Conservation (phyloP, 331 rosid species). For the Pyracantha coccinea region DNA sequence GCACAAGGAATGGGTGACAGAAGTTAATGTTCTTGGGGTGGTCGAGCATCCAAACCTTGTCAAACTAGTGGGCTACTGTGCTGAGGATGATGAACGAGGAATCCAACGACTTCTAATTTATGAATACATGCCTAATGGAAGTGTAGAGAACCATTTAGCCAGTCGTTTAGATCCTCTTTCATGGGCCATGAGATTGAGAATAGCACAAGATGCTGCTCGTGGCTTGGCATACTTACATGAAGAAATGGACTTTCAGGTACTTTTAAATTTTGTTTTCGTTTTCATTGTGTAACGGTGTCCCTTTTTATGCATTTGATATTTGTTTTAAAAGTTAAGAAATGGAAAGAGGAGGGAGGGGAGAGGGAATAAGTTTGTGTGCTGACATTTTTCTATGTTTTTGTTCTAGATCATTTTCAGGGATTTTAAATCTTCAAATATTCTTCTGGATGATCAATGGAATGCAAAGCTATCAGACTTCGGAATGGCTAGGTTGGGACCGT, state of each 20-base stretch:
- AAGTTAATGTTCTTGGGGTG: constrained; percentile 91
- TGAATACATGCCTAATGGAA: constrained; percentile 83
- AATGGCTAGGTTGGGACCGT: constrained; percentile 91
- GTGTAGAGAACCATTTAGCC: constrained; percentile 80
- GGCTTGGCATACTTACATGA: constrained; percentile 88
- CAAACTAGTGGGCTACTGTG: constrained; percentile 90
- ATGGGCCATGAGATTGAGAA: constrained; percentile 75
- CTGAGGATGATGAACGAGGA: constrained; percentile 98
- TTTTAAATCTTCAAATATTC: constrained; percentile 94
- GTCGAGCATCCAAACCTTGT: constrained; percentile 98
- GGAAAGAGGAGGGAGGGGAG: neutral
- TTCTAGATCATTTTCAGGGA: constrained; percentile 92
- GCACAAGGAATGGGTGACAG: constrained; percentile 98
- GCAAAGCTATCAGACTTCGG: constrained; percentile 98
- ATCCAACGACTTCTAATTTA: constrained; percentile 88
- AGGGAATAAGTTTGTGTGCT: neutral
- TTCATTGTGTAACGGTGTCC: neutral
- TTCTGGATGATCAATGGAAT: constrained; percentile 87
- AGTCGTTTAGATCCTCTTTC: constrained; percentile 63
- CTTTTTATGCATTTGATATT: neutral
- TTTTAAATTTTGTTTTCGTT: constrained; percentile 2
- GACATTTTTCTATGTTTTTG: neutral
- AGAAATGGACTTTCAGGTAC: constrained; percentile 90
- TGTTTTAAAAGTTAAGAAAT: neutral
- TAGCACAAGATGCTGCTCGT: constrained; percentile 93